phyloP scores from a whole-genome alignment of 2,329 filamentous ascomycete genomes.

The Pestalotiopsis sp. region DNA sequence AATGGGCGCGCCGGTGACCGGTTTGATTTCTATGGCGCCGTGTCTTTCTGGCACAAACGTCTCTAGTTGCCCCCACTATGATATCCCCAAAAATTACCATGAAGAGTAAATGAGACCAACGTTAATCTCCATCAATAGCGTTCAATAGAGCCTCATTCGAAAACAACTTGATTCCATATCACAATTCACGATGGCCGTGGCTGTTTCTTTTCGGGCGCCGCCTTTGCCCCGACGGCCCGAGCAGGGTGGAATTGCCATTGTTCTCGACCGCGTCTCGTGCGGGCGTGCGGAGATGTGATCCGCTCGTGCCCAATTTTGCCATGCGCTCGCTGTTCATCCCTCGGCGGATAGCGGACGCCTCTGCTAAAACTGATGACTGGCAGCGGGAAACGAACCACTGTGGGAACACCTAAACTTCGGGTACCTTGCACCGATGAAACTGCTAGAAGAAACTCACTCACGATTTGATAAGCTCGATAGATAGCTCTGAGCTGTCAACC shows the following conservation, averaged over 20 bases:
- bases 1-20: neutral
- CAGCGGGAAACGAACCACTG: neutral
- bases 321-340: neutral
- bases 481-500: neutral
- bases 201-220: neutral
- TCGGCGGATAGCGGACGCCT: neutral
- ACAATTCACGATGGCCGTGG: neutral
- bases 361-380: neutral
- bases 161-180: neutral
- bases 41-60: too few species aligned
- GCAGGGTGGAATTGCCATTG: neutral
- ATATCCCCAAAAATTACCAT: neutral
- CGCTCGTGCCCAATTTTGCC: neutral
- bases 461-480: neutral
- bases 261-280: neutral
- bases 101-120: slow-evolving; percentile 10
- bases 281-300: neutral
- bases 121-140: neutral
- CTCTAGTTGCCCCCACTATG: neutral
- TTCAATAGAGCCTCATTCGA: slow-evolving; percentile 1
- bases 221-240: neutral
- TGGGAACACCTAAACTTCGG: neutral
- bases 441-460: neutral
- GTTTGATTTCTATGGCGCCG: neutral
- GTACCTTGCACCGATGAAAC: neutral